These are phyloP conservation scores for Gossypium rotundifolium DNA, from an alignment of 345 rosid genomes.

Conservation along the genomic window DNA sequence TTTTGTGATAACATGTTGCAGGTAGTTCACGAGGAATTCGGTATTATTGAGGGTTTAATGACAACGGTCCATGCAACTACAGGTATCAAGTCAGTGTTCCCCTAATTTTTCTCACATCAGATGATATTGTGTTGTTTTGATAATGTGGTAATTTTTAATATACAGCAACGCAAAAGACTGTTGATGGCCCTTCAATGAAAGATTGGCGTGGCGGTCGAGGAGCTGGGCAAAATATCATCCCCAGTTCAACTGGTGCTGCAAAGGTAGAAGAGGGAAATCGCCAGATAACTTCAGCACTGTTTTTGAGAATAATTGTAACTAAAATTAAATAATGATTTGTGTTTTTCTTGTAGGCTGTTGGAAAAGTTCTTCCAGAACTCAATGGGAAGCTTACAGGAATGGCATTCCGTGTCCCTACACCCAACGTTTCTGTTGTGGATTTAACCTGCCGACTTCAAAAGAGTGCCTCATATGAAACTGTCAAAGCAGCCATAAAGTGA, in stretches of 20 bases:
- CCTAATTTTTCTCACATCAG: background rate
- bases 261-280: constrained; percentile 41
- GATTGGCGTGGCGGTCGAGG: constrained; percentile 99
- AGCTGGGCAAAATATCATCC: constrained; percentile 96
- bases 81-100: constrained; percentile 36
- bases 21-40: constrained; percentile 98
- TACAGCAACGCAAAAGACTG: constrained; percentile 48
- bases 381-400: constrained; percentile 99
- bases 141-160: constrained; percentile 17
- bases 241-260: constrained; percentile 99
- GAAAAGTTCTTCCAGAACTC: constrained; percentile 97
- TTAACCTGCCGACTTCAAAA: constrained; percentile 95
- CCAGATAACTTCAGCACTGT: background rate
- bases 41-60: constrained; percentile 94
- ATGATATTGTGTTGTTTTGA: background rate
- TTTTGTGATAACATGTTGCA: constrained; percentile 20
- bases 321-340: background rate
- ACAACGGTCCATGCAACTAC: constrained; percentile 99
- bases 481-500: constrained; percentile 90
- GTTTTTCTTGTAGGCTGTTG: constrained; percentile 65
- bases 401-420: constrained; percentile 99
- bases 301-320: background rate
- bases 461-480: constrained; percentile 87
- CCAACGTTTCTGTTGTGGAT: constrained; percentile 98
- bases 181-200: constrained; percentile 95